These are phyloP conservation scores for Isabelozyma heimii DNA, from an alignment of 805 yeast genomes.

Conservation along the genomic window DNA sequence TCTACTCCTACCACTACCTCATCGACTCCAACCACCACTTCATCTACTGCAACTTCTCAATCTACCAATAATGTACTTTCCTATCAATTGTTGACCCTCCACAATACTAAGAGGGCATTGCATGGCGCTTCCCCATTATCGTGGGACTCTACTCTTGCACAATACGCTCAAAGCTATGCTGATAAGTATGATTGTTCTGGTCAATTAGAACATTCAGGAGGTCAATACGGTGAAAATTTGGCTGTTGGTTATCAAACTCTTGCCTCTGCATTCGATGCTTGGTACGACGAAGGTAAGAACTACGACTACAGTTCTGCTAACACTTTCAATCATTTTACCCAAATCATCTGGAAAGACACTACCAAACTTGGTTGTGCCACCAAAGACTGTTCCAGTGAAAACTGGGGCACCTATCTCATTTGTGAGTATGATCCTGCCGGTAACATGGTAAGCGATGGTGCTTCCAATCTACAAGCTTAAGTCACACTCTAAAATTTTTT, in stretches of 20 bases:
- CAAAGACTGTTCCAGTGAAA: conserved; percentile 50
- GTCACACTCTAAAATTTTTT: not conserved
- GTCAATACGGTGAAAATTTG: conserved; percentile 41
- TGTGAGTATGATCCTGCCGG: conserved; percentile 79
- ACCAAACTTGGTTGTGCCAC: conserved; percentile 70
- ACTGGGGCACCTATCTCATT: conserved; percentile 57
- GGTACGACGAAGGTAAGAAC: conserved; percentile 38
- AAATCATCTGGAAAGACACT: conserved; percentile 68
- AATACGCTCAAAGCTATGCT: conserved; percentile 51
- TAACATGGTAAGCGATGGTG: conserved; percentile 50
- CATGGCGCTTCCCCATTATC: conserved; percentile 50
- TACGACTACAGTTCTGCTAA: conserved; percentile 30
- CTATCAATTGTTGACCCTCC: conserved; percentile 50
- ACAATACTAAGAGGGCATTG: conserved; percentile 54
- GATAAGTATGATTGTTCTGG: conserved; percentile 48
- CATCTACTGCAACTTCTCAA: not conserved
- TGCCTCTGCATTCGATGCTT: conserved; percentile 31
- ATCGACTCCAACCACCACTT: conserved; percentile 1
- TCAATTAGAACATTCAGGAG: conserved; percentile 34
- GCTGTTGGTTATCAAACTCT: conserved; percentile 35
- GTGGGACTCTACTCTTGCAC: conserved; percentile 56
- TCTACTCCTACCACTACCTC: not conserved
- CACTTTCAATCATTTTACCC: conserved; percentile 66
- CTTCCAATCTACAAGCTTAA: not conserved
- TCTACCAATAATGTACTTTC: conserved; percentile 28